Evolutionary conservation across 306 rosid species (phyloP).

Genomic region (Cucumis sativus): DNA sequence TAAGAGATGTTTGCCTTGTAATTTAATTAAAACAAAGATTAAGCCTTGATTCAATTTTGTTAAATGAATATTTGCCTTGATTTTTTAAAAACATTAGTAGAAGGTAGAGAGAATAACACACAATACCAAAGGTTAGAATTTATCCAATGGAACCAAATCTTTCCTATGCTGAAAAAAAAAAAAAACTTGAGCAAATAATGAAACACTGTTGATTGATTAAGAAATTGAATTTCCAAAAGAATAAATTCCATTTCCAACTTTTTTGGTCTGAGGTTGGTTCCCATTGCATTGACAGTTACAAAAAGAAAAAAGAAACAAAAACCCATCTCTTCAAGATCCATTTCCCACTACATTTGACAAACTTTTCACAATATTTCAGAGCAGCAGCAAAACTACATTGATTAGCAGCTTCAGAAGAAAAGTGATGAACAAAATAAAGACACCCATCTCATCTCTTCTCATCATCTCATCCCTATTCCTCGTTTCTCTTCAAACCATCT

Average conservation of each 20-base stretch:
- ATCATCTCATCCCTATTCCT: constrained; percentile 24
- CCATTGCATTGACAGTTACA: constrained; percentile 37
- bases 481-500: constrained; percentile 57
- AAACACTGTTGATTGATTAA: not conserved
- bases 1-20: not conserved
- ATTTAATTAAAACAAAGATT: too few species aligned
- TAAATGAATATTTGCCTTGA: too few species aligned
- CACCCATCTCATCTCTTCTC: not conserved
- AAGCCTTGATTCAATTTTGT: too few species aligned
- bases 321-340: constrained; percentile 26
- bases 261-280: constrained; percentile 22
- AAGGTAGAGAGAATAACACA: too few species aligned
- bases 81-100: too few species aligned
- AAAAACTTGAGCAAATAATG: not conserved
- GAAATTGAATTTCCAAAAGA: constrained; percentile 12
- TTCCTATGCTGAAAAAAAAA: constrained; percentile 6
- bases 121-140: too few species aligned
- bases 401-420: not conserved
- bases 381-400: not conserved
- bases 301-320: not conserved
- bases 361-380: not conserved
- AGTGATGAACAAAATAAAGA: constrained; percentile 7
- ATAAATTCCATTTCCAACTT: constrained; percentile 1
- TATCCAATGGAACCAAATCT: too few species aligned
- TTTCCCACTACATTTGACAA: constrained; percentile 29